Evolutionary conservation across 73 alveolate genomes (phyloP).

Genomic region (Paramecium bursaria): DNA sequence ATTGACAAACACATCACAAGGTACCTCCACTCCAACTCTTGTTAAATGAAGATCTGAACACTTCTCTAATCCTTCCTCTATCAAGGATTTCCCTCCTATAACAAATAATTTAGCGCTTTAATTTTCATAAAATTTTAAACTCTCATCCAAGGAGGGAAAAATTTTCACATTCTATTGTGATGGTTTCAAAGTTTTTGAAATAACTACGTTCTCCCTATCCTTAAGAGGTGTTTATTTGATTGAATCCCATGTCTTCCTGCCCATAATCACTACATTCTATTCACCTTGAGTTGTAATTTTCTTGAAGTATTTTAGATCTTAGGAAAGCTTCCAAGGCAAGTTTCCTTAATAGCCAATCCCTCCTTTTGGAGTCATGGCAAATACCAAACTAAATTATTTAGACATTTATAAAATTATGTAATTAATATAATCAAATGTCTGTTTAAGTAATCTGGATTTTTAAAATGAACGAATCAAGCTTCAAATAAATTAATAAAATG

Average conservation of each 20-base stretch:
- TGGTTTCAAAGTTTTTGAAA: constrained; percentile 64
- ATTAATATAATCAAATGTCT: too few species aligned
- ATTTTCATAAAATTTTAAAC: constrained; percentile 59
- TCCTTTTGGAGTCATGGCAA: constrained; percentile 64
- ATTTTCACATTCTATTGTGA: not conserved
- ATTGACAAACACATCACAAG: constrained; percentile 53
- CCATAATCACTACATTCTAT: constrained; percentile 81
- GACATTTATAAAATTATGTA: too few species aligned
- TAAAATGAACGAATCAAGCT: too few species aligned
- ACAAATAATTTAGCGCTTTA: constrained; percentile 75
- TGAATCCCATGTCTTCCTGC: constrained; percentile 94
- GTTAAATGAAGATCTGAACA: constrained; percentile 77
- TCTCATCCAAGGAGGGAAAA: constrained; percentile 35
- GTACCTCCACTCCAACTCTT: constrained; percentile 71
- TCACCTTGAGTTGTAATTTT: constrained; percentile 61
- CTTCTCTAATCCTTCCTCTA: constrained; percentile 66
- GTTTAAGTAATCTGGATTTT: too few species aligned
- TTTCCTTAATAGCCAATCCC: constrained; percentile 73
- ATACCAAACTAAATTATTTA: constrained; percentile 71
- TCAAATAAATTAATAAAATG: too few species aligned
- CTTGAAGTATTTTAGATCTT: constrained; percentile 69
- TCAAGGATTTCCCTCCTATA: constrained; percentile 84
- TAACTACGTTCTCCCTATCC: constrained; percentile 81
- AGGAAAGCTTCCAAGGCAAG: constrained; percentile 73
- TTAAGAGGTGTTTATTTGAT: constrained; percentile 78